phyloP scores from a whole-genome alignment of 495 filamentous ascomycete genomes.

The Tuber calosporum region DNA sequence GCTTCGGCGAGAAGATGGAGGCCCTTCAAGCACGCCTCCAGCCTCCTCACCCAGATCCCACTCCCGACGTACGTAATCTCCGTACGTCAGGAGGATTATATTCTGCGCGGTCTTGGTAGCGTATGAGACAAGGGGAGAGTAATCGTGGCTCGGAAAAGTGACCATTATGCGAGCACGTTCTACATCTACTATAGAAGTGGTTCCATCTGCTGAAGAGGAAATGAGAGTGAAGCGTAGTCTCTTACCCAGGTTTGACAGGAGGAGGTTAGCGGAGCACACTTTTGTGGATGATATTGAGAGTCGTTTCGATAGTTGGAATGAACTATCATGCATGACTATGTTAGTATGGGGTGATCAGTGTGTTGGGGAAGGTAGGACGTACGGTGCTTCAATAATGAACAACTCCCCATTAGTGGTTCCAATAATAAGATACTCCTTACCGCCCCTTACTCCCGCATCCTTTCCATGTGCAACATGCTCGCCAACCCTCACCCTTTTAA shows the following conservation, averaged over 20 bases:
- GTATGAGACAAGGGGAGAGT: constrained; percentile 22
- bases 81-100: constrained; percentile 30
- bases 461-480: constrained; percentile 29
- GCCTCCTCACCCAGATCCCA: constrained; percentile 40
- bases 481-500: constrained; percentile 31
- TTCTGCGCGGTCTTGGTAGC: constrained; percentile 33
- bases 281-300: constrained; percentile 29
- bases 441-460: constrained; percentile 24
- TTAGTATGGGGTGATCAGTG: neutral
- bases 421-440: constrained; percentile 36
- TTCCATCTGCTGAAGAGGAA: constrained; percentile 27
- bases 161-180: constrained; percentile 38
- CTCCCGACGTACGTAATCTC: constrained; percentile 28
- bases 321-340: constrained; percentile 6
- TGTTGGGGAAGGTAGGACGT: neutral
- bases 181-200: constrained; percentile 34
- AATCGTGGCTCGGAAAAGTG: constrained; percentile 36
- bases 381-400: constrained; percentile 29
- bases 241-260: constrained; percentile 29
- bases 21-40: constrained; percentile 30
- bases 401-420: constrained; percentile 30
- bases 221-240: constrained; percentile 35
- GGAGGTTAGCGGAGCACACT: constrained; percentile 28
- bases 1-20: constrained; percentile 23
- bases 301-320: constrained; percentile 20